Base-by-base conservation (phyloP, 2,329 filamentous ascomycete genomes). In the Rutstroemia sp. region DNA sequence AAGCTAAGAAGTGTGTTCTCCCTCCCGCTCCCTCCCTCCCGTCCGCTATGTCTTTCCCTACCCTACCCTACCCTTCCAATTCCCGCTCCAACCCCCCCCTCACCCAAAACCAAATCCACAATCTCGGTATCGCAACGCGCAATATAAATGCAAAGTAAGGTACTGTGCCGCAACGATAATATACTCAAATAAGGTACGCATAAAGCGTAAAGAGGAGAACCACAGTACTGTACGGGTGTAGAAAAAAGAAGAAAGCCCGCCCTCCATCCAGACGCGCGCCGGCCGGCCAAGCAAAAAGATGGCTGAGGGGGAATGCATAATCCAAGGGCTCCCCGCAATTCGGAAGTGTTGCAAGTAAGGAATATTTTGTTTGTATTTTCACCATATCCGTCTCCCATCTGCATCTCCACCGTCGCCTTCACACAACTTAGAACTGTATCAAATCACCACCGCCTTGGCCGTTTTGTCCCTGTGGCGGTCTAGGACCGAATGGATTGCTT, bases 401-500 rank as follows among this genome's bases (percentile, higher is more conserved):
- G 4, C 23, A 23, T 23, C 23, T 23, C 23, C 23, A 23, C 5
- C 23, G 5, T 39, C 30, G 34, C 14, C 51, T 21, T 21, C 44
- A 27, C n/a, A 21, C 5, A 49, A 25, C 46, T 56, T 60, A 69
- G 27, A 69, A 69, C 58, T 69, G 66, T 58, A 69, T 69, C 59
- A 69, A 56, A 56, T 69, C 67, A 25, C 62, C 61, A 34, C 63
- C 63, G 27, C 63, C 63, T 25, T 61, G 61, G 7, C 71, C 70
- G 53, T 68, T 69, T 57, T 75, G 72, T 64, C 79, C 79, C 59
- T 78, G 76, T 57, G 78, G 76, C 57, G 67, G 75, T 71, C 63
- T 75, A 67, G 65, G 68, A n/a, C 79, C 80, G 65, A 84, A 86
- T 0, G 83, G 82, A 63, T 86, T 86, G 49, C 54, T 64, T 14